phyloP scores from a whole-genome alignment of 176 grass and related monocot species.

The Aegilops tauschii region DNA sequence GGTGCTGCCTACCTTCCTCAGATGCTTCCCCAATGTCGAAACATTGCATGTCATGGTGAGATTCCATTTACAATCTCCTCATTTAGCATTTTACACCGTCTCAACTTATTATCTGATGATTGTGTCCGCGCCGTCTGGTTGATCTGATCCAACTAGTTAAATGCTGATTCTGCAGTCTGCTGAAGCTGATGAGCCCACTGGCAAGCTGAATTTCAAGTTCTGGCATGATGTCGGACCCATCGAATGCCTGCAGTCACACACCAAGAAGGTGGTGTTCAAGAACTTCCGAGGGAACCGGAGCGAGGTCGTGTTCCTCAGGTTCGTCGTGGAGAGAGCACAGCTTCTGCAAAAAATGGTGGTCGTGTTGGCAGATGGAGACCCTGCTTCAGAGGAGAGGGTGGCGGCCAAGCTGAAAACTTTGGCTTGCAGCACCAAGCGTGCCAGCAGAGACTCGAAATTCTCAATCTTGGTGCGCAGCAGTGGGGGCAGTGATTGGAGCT shows the following conservation, averaged over 20 bases:
- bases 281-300: constrained; percentile 23
- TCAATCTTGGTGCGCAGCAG: constrained; percentile 13
- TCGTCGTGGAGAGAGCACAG: constrained; percentile 29
- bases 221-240: constrained; percentile 35
- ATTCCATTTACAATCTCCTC: background rate
- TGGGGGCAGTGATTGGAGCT: constrained; percentile 13
- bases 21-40: constrained; percentile 40
- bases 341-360: constrained; percentile 30
- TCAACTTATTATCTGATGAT: background rate
- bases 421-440: background rate
- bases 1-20: constrained; percentile 29
- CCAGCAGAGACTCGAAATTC: constrained; percentile 24
- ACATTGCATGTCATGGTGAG: constrained; percentile 39
- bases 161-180: constrained; percentile 29
- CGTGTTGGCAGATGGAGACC: constrained; percentile 28
- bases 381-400: constrained; percentile 18
- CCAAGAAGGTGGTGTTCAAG: constrained; percentile 38
- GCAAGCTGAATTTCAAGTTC: constrained; percentile 49
- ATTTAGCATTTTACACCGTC: background rate
- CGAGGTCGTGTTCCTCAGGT: constrained; percentile 35
- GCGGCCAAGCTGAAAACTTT: constrained; percentile 26
- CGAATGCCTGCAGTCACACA: constrained; percentile 20
- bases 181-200: constrained; percentile 19
- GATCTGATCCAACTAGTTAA: background rate
- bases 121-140: background rate